Evolutionary conservation across 176 grass and related monocot genomes (phyloP).

Genomic region (Carex littledalei): DNA sequence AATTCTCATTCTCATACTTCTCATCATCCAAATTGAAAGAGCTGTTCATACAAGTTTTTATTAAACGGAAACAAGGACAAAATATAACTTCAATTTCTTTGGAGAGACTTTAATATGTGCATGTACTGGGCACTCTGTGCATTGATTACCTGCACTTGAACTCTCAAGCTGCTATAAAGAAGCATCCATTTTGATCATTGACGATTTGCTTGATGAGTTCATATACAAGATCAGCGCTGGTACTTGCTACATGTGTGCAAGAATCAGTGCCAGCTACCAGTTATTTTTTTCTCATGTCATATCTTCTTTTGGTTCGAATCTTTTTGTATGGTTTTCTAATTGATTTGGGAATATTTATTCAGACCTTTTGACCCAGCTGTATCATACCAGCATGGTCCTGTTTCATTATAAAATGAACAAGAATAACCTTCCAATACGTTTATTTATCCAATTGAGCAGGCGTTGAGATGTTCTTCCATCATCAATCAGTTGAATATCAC

Average conservation of each 20-base stretch:
- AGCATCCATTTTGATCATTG: not conserved
- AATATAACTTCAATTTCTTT: not conserved
- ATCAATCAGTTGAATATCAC: conserved; percentile 65
- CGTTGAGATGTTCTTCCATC: conserved; percentile 83
- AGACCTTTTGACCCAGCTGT: not conserved
- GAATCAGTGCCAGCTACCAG: not conserved
- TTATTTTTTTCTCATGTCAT: not conserved
- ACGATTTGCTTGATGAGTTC: not conserved
- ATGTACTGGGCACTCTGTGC: not conserved
- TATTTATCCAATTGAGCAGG: conserved; percentile 94
- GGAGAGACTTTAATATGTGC: not conserved
- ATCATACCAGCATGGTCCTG: not conserved
- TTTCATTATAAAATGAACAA: conserved; percentile 11
- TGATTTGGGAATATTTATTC: not conserved
- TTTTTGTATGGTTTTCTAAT: not conserved
- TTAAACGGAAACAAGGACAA: not conserved
- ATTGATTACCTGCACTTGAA: not conserved
- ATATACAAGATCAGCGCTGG: not conserved
- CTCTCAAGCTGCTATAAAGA: not conserved
- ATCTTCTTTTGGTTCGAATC: not conserved
- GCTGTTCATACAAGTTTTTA: conserved; percentile 37
- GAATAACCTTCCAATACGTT: conserved; percentile 63
- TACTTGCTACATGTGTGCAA: not conserved
- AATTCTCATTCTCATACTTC: conserved; percentile 85
- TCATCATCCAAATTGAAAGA: conserved; percentile 88